Percentiles rank a stretch among this genome's conserved stretches.
phyloP scores from a whole-genome alignment of 2,329 filamentous ascomycete species.

The Colletotrichum sp. region DNA sequence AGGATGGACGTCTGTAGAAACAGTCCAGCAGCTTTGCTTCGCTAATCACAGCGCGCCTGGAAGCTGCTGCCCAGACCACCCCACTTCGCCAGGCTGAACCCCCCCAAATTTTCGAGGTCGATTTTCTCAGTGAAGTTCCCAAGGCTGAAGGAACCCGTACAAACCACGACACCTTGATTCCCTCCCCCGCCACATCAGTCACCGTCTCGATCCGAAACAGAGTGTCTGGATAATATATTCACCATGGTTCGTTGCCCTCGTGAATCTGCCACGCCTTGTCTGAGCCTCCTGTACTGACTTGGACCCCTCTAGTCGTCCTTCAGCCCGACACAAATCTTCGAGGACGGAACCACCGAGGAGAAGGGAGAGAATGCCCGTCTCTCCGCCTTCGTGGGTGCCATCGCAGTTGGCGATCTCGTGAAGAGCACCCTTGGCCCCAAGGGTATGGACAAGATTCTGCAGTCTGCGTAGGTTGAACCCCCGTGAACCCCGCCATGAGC shows the following conservation, averaged over 20 bases:
- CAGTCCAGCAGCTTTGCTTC: neutral
- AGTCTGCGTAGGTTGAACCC: constrained; percentile 76
- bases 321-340: constrained; percentile 97
- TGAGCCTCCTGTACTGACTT: neutral
- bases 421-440: constrained; percentile 98
- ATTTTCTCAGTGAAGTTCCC: constrained; percentile 20
- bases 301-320: constrained; percentile 55
- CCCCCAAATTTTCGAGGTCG: constrained; percentile 19
- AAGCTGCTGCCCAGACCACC: constrained; percentile 14
- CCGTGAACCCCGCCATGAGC: neutral
- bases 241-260: constrained; percentile 7
- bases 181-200: neutral
- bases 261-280: neutral
- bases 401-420: constrained; percentile 95
- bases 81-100: constrained; percentile 22
- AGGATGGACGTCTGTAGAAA: constrained; percentile 19
- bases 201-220: constrained; percentile 1
- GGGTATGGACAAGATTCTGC: constrained; percentile 98
- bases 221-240: constrained; percentile 15
- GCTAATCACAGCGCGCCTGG: constrained; percentile 9
- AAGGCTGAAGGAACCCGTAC: constrained; percentile 20
- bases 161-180: constrained; percentile 6
- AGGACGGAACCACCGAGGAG: constrained; percentile 94
- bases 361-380: constrained; percentile 99
- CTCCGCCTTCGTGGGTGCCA: constrained; percentile 96